Conservation (phyloP, 1,284 basidiomycete species). For the Lentinus polychrous region DNA sequence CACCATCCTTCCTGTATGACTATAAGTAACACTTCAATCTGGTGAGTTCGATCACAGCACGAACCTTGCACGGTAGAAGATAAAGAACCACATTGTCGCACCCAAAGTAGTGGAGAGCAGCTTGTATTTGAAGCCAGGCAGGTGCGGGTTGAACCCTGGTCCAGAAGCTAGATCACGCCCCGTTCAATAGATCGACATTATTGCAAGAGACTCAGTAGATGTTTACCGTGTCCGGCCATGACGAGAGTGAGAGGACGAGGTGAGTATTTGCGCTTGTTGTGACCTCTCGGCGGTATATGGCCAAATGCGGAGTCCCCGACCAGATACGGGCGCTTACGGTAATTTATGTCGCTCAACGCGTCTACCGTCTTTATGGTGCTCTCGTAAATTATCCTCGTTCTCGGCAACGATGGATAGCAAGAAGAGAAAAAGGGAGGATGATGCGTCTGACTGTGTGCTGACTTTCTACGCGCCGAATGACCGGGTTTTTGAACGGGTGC, state of each 20-base stretch:
- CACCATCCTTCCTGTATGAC: constrained; percentile 56
- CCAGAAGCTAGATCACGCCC: constrained; percentile 35
- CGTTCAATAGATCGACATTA: too few relatives aligned
- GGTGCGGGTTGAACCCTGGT: constrained; percentile 79
- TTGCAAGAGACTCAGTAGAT: neutral
- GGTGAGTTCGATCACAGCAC: constrained; percentile 23
- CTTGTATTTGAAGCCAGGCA: constrained; percentile 70
- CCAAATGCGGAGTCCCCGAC: constrained; percentile 8
- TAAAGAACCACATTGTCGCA: constrained; percentile 96
- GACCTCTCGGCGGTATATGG: constrained; percentile 5
- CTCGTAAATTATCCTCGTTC: neutral
- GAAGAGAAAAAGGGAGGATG: constrained; percentile 40
- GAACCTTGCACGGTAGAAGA: constrained; percentile 89
- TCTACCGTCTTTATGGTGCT: neutral
- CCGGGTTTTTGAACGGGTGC: constrained; percentile 22
- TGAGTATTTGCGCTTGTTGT: constrained; percentile 15
- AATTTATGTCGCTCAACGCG: neutral
- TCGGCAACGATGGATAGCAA: constrained; percentile 27
- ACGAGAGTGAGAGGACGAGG: constrained; percentile 15
- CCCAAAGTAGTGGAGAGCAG: constrained; percentile 82
- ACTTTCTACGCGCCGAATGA: constrained; percentile 22
- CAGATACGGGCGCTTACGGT: constrained; percentile 4
- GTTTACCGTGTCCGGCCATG: constrained; percentile 26
- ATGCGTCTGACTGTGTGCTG: constrained; percentile 15
- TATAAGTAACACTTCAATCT: constrained; percentile 4